phyloP scores from a whole-genome alignment of 345 rosid species.

The Salix exigua region DNA sequence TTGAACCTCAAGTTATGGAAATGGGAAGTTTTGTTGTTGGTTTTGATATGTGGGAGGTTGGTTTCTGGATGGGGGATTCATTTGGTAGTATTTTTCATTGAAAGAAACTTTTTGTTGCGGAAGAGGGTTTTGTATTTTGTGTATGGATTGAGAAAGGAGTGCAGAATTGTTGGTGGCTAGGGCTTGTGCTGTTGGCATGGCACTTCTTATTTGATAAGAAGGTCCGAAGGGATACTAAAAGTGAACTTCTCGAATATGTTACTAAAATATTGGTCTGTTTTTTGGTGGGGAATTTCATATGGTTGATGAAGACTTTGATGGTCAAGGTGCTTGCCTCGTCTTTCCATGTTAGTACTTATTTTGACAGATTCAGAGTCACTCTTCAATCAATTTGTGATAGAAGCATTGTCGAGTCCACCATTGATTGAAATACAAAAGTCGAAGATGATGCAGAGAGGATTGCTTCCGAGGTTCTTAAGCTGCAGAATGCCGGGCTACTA shows the following conservation, averaged over 20 bases:
- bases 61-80: slow-evolving; percentile 90
- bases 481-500: slow-evolving; percentile 55
- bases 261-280: slow-evolving; percentile 67
- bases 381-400: slow-evolving; percentile 81
- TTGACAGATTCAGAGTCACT: slow-evolving; percentile 80
- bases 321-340: slow-evolving; percentile 83
- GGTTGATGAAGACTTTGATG: slow-evolving; percentile 82
- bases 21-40: slow-evolving; percentile 75
- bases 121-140: slow-evolving; percentile 80
- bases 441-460: slow-evolving; percentile 53
- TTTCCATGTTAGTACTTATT: slow-evolving; percentile 87
- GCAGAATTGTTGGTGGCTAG: slow-evolving; percentile 83
- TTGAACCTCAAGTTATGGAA: slow-evolving; percentile 76
- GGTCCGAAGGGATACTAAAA: slow-evolving; percentile 37
- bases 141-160: slow-evolving; percentile 71
- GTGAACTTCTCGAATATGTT: slow-evolving; percentile 39
- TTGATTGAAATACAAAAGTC: slow-evolving; percentile 42
- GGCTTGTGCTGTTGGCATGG: slow-evolving; percentile 72
- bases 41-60: slow-evolving; percentile 77
- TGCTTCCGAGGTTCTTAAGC: slow-evolving; percentile 38
- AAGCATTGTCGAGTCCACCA: slow-evolving; percentile 76
- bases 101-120: slow-evolving; percentile 66
- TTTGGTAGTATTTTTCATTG: slow-evolving; percentile 67
- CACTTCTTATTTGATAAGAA: slow-evolving; percentile 54
- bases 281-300: slow-evolving; percentile 53